Percentiles rank a stretch among this genome's conserved stretches.
These are phyloP conservation scores for Backusella macrospora DNA, from an alignment of 192 early-diverging fungal genomes.

Conservation along the genomic window DNA sequence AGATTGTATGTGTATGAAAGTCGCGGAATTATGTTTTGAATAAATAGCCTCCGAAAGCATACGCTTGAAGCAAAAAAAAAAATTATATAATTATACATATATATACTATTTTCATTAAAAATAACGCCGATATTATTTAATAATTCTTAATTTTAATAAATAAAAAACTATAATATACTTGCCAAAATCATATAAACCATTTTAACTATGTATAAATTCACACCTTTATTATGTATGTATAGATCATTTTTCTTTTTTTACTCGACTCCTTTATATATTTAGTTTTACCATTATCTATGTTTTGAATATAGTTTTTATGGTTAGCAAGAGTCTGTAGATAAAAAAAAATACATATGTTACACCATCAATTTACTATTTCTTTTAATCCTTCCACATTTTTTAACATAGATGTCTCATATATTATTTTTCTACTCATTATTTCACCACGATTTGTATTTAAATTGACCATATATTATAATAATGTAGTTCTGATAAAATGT, in stretches of 20 bases:
- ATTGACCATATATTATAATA: not conserved
- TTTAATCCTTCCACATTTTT: not conserved
- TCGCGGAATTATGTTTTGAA: slow-evolving; percentile 2
- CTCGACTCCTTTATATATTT: no score
- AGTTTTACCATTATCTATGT: not conserved
- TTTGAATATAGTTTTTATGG: not conserved
- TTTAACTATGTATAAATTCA: no score
- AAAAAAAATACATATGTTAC: not conserved
- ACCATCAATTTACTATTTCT: not conserved
- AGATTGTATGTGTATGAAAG: not conserved
- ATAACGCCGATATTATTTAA: no score
- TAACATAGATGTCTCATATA: not conserved
- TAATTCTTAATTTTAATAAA: no score
- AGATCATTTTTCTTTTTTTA: no score
- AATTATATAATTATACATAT: no score
- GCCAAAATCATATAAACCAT: no score
- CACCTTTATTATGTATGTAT: no score
- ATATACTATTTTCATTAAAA: no score
- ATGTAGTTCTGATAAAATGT: not conserved
- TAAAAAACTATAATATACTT: no score
- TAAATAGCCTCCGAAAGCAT: not conserved
- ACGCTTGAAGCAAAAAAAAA: not conserved
- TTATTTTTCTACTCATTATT: not conserved
- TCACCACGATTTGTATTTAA: not conserved
- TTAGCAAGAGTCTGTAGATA: not conserved